phyloP scores from a whole-genome alignment of 352 stramenopile genomes.

The Pythium volutum region DNA sequence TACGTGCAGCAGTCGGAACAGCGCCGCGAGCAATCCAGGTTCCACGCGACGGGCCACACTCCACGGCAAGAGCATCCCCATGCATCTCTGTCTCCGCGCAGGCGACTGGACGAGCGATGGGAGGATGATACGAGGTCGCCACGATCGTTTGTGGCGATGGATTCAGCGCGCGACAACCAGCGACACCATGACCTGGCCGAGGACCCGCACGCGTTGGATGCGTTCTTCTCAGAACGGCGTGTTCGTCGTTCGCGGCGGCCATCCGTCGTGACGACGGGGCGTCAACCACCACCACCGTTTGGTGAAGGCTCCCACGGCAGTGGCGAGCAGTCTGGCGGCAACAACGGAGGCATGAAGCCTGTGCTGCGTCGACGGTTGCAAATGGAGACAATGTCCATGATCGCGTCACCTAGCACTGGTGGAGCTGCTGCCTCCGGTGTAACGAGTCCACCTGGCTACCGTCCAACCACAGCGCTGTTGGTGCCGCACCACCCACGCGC shows the following conservation, averaged over 20 bases:
- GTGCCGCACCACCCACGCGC: constrained; percentile 18
- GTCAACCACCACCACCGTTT: not conserved
- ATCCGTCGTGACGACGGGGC: constrained; percentile 17
- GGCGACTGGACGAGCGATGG: not conserved
- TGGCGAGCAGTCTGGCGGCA: not conserved
- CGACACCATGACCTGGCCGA: constrained; percentile 6
- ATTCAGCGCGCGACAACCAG: not conserved
- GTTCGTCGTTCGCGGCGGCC: constrained; percentile 28
- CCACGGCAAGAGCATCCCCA: not conserved
- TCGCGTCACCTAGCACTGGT: not conserved
- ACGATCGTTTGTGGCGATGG: not conserved
- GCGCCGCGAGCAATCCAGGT: constrained; percentile 26
- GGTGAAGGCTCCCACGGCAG: not conserved
- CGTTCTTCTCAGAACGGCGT: constrained; percentile 28
- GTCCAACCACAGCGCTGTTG: not conserved
- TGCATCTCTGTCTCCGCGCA: not conserved
- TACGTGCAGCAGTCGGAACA: constrained; percentile 29
- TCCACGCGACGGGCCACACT: constrained; percentile 12
- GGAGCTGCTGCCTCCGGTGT: not conserved
- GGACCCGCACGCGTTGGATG: constrained; percentile 23
- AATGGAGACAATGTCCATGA: constrained; percentile 11
- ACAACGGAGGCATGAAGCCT: constrained; percentile 3
- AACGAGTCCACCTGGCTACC: constrained; percentile 3
- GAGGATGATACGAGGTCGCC: constrained; percentile 5
- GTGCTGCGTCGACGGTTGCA: constrained; percentile 11